Conservation (phyloP, 306 rosid species). For the Acmispon strigosus region DNA sequence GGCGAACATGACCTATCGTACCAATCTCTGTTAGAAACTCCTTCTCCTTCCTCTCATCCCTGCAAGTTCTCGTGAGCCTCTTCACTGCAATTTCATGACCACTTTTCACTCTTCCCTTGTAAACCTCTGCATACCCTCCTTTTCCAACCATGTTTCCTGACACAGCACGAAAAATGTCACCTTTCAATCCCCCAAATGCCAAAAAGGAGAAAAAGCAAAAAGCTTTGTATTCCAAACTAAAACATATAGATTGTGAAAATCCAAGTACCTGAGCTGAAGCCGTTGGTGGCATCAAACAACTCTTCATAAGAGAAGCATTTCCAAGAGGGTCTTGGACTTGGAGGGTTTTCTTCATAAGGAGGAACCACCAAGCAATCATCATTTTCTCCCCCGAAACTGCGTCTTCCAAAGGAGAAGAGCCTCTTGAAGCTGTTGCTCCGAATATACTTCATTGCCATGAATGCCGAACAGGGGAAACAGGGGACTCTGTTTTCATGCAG, state of each 20-base stretch:
- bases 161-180: background rate
- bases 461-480: conserved; percentile 12
- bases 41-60: conserved; percentile 73
- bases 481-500: conserved; percentile 43
- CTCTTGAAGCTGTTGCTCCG: conserved; percentile 53
- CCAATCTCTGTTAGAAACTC: conserved; percentile 82
- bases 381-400: conserved; percentile 35
- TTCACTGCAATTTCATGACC: conserved; percentile 76
- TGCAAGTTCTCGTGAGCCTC: conserved; percentile 48
- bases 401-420: conserved; percentile 61
- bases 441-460: conserved; percentile 56
- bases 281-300: conserved; percentile 16
- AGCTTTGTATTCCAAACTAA: background rate
- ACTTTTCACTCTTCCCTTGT: conserved; percentile 47
- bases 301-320: conserved; percentile 22
- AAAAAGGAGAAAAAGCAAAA: background rate
- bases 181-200: background rate
- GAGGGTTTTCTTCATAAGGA: conserved; percentile 12
- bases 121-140: conserved; percentile 85
- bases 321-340: conserved; percentile 14
- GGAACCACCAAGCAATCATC: conserved; percentile 5
- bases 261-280: conserved; percentile 7
- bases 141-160: conserved; percentile 69
- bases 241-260: too few relatives aligned
- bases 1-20: conserved; percentile 71